Base-by-base conservation (phyloP, 2,329 filamentous ascomycete species). In the Didymella sp. region DNA sequence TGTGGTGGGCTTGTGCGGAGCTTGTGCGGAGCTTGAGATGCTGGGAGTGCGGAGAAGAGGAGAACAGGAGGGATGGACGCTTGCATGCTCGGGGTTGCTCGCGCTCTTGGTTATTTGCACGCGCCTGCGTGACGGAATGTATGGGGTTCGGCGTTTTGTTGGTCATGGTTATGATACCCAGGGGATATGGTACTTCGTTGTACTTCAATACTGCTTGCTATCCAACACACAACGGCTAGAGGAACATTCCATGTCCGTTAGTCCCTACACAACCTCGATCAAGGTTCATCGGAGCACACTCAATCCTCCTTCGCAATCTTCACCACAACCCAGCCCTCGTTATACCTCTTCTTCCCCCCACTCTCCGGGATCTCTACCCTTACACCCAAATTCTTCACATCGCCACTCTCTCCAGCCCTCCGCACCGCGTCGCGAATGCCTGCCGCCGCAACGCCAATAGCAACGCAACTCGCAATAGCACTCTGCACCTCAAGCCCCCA, bases 251-350 rank as follows among this genome's bases (percentile, higher is more conserved):
- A n/a, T n/a, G 8, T 27, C 25, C 8, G 25, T 4, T 8, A 8
- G 25, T 27, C 25, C 25, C 25, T 27, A 8, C 25, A 8, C 4
- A 8, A 27, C 25, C 25, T 5, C 4, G 25, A 27, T 27, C 11
- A 30, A 8, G 28, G 6, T 9, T 30, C 28, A 30, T 8, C 8
- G 8, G 5, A 8, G 8, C 25, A 28, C 6, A 17, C 47, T 38
- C 22, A 48, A 2, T 38, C 40, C 25, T 43, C 15, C 43, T 68
- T 70, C 13, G 62, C 44, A 37, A 82, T 62, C 62, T 74, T 78
- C 5, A 76, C 79, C n/a, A 82, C 76, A 25, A 78, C 66, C 80
- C 80, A 82, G 63, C 77, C 80, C 42, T 74, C 73, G 24, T 76
- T 71, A 71, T 78, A 80, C 63, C 79, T 73, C 63, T 76, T 74